Evolutionary conservation across 23 red algal species (phyloP), one percentile per base, ranked within the genome.

Genomic region (Gracilaria vermiculophylla): DNA sequence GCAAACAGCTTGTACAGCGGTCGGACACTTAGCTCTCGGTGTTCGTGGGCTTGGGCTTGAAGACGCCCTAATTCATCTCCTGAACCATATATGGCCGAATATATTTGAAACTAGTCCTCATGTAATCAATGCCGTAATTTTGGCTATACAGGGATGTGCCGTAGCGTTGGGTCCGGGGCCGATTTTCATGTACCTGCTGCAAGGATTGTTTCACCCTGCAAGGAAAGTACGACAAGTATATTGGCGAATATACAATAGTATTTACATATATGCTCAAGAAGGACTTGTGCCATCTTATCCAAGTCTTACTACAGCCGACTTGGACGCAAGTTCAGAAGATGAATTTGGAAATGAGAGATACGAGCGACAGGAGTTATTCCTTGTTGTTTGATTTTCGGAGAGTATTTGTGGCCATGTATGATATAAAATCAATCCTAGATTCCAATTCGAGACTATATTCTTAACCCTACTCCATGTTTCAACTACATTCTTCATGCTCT

Each of bases 161-260:
- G 81, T 94, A 5, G 79, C 85, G 20, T 37, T 99, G 56, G 97
- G 97, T 19, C 90, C 97, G 9, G 92, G 84, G 11, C 70, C 53
- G 51, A 85, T 99, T 15, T 44, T 95, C 23, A 53, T 82, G 24
- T 99, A 99, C 53, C 48, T 91, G 6, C 62, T 95, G 36, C 92
- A 95, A 81, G 97, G 97, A 10, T 54, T 99, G 53, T 99, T 95
- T 72, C 97, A 99, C 45, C 97, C 97, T 14, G 97, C 97, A 21
- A 47, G 65, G 44, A 88, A 91, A 17, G 97, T 99, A 28, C 81
- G 93, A 16, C 83, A 87, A 62, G 87, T 90, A 12, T 99, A 99
- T 69, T 99, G 97, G 97, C 60, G 78, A 40, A 93, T 97, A 76
- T 97, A 97, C 62, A 93, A 97, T 35, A 53, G 45, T 53, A 48